Percentiles rank a stretch among this genome's conserved stretches.
Conservation (phyloP, 306 rosid species). For the Parietaria judaica region DNA sequence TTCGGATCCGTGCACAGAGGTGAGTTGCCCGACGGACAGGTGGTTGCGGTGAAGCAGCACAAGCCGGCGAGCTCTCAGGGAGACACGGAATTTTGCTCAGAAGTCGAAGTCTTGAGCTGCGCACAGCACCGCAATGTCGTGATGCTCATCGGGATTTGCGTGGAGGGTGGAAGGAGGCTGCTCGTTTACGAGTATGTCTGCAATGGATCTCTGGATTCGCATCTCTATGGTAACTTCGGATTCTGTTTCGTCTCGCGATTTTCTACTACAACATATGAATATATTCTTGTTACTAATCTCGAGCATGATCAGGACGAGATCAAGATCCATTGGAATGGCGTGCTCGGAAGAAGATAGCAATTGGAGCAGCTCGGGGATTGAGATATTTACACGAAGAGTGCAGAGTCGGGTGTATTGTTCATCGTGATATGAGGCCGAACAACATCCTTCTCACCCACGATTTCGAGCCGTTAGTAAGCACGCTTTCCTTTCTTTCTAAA, state of each 20-base stretch:
- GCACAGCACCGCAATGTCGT: slow-evolving; percentile 98
- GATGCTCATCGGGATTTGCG: slow-evolving; percentile 84
- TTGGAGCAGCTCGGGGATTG: slow-evolving; percentile 96
- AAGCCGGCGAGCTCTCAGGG: slow-evolving; percentile 90
- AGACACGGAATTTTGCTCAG: slow-evolving; percentile 90
- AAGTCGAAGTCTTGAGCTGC: slow-evolving; percentile 91
- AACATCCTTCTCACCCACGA: slow-evolving; percentile 97
- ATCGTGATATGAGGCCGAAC: slow-evolving; percentile 92
- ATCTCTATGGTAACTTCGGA: slow-evolving; percentile 58
- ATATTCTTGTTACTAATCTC: neutral
- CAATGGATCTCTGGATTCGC: slow-evolving; percentile 86
- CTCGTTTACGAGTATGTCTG: slow-evolving; percentile 88
- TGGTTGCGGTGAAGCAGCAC: slow-evolving; percentile 87
- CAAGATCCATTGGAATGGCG: slow-evolving; percentile 54
- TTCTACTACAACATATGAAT: neutral
- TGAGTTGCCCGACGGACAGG: slow-evolving; percentile 58
- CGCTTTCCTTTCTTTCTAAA: slow-evolving; percentile 10
- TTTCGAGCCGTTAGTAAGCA: slow-evolving; percentile 82
- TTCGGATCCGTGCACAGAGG: slow-evolving; percentile 94
- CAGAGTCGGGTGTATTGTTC: slow-evolving; percentile 98
- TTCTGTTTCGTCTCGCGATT: neutral
- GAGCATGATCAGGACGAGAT: slow-evolving; percentile 47
- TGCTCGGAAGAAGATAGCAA: slow-evolving; percentile 73
- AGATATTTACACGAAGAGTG: slow-evolving; percentile 99
- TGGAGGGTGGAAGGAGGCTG: slow-evolving; percentile 84